phyloP scores from a whole-genome alignment of 257 asterid genomes.

The Solanum raphanifolium region DNA sequence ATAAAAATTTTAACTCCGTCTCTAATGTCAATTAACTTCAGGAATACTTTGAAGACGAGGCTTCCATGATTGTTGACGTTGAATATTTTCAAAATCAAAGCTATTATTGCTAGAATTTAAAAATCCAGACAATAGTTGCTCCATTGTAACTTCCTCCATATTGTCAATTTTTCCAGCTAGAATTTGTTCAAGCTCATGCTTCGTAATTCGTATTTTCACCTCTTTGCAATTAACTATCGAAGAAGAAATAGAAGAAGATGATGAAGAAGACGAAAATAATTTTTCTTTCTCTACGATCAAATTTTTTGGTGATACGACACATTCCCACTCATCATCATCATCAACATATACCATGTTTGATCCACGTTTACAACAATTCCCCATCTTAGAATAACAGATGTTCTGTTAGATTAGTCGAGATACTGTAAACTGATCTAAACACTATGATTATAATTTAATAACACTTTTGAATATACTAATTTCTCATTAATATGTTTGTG shows the following conservation, averaged over 20 bases:
- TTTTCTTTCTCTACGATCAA: not conserved
- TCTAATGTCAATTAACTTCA: not conserved
- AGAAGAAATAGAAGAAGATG: not conserved
- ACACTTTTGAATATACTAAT: not conserved
- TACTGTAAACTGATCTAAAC: not conserved
- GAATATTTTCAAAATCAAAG: not conserved
- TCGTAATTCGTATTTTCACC: not conserved
- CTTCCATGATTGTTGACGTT: not conserved
- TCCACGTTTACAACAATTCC: not conserved
- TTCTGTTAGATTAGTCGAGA: not conserved
- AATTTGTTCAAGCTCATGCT: not conserved
- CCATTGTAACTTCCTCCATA: not conserved
- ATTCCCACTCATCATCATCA: conserved; percentile 2
- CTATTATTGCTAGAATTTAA: not conserved
- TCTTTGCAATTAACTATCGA: not conserved
- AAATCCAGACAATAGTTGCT: not conserved
- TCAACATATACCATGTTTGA: not conserved
- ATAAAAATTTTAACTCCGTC: not conserved
- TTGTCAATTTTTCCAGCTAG: not conserved
- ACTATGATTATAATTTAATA: not conserved
- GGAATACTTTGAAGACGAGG: conserved; percentile 12
- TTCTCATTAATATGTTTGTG: not conserved
- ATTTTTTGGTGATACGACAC: not conserved
- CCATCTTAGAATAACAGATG: not conserved
- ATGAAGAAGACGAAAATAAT: not conserved